phyloP scores from a whole-genome alignment of 2,329 filamentous ascomycete genomes.

The Xylariomycetidae sp. region DNA sequence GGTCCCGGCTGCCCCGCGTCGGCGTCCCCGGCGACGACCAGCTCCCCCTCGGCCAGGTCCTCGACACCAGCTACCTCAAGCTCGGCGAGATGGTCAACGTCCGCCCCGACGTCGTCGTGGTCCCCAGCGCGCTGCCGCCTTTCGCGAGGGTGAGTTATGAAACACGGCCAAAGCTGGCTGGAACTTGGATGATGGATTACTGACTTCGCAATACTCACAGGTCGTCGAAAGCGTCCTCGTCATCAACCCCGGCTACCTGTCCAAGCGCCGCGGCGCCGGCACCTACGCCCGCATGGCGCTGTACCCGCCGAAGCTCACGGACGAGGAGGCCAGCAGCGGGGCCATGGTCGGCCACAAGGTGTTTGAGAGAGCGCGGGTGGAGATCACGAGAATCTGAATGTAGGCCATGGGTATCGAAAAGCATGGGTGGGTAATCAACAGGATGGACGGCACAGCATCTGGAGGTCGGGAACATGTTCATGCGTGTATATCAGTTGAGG shows the following conservation, averaged over 20 bases:
- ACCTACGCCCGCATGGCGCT: slow-evolving; percentile 79
- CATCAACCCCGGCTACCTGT: slow-evolving; percentile 84
- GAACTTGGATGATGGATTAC: no score
- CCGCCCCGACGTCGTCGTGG: slow-evolving; percentile 75
- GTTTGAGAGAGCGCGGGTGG: slow-evolving; percentile 77
- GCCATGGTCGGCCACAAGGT: slow-evolving; percentile 66
- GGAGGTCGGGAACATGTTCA: no score
- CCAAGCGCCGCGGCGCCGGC: slow-evolving; percentile 76
- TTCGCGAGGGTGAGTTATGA: slow-evolving; percentile 73
- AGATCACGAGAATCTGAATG: slow-evolving; percentile 76
- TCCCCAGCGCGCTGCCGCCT: slow-evolving; percentile 75
- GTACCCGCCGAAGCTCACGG: slow-evolving; percentile 54
- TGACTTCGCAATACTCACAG: slow-evolving; percentile 42
- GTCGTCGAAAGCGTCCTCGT: slow-evolving; percentile 85
- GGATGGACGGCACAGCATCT: no score
- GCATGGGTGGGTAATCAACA: no score
- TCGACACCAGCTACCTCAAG: slow-evolving; percentile 81
- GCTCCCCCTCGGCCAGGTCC: slow-evolving; percentile 63
- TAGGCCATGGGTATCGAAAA: no score
- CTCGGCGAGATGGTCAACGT: slow-evolving; percentile 87
- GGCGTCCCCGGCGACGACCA: slow-evolving; percentile 54
- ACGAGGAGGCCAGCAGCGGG: slow-evolving; percentile 49
- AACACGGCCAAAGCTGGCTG: no score
- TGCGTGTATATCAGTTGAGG: no score
- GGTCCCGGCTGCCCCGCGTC: slow-evolving; percentile 60